Evolutionary conservation across 176 grass and related monocot species (phyloP).

Genomic region (Paspalum notatum): DNA sequence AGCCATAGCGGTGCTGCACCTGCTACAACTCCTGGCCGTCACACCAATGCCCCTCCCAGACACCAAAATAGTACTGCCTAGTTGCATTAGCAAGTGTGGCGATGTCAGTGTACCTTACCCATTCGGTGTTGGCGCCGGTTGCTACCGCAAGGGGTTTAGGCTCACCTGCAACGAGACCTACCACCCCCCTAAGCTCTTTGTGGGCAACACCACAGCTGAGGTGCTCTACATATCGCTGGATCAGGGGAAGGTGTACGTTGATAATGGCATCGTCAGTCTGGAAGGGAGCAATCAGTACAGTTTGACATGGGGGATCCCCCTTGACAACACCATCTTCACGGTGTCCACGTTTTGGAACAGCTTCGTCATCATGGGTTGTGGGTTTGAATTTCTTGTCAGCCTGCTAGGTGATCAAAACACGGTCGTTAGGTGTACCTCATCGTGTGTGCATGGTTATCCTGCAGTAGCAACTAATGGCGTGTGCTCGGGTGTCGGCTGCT

Average conservation of each 20-base stretch:
- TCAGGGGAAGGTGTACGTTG: neutral
- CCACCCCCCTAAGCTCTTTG: constrained; percentile 37
- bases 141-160: constrained; percentile 35
- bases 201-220: constrained; percentile 3
- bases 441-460: neutral
- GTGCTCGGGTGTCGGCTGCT: constrained; percentile 41
- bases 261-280: constrained; percentile 22
- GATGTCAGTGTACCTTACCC: constrained; percentile 43
- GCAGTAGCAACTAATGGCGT: neutral
- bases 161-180: constrained; percentile 28
- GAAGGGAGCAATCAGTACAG: neutral
- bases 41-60: neutral
- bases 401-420: neutral
- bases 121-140: constrained; percentile 39
- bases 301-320: constrained; percentile 20
- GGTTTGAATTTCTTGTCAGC: constrained; percentile 22
- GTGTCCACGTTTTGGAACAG: constrained; percentile 33
- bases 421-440: neutral
- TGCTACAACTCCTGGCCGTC: neutral
- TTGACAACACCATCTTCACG: constrained; percentile 13
- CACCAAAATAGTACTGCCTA: neutral
- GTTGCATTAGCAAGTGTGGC: constrained; percentile 33
- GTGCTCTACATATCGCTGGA: constrained; percentile 15
- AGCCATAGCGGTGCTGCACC: neutral
- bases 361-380: constrained; percentile 41